phyloP scores from a whole-genome alignment of 2,329 filamentous ascomycete genomes.

The Penicillium sp. region DNA sequence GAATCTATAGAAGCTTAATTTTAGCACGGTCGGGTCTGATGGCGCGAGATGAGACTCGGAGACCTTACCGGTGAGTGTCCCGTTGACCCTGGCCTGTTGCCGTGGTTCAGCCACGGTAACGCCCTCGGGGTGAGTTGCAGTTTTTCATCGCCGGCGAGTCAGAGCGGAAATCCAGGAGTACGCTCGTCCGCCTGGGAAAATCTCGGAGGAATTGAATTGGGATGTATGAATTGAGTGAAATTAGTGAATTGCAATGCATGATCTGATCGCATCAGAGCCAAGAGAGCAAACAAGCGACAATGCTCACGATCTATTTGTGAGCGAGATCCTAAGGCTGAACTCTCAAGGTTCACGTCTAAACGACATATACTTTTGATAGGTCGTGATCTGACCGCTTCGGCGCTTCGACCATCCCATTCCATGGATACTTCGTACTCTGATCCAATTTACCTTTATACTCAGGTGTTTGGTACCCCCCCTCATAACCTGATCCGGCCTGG shows the following conservation, averaged over 20 bases:
- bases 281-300: not conserved
- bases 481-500: not conserved
- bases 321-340: constrained; percentile 23
- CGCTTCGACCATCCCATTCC: constrained; percentile 10
- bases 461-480: too few relatives aligned
- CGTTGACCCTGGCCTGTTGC: constrained; percentile 6
- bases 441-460: not conserved
- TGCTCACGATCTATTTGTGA: constrained; percentile 5
- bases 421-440: not conserved
- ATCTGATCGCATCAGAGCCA: not conserved
- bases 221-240: not conserved
- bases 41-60: constrained; percentile 7
- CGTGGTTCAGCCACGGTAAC: constrained; percentile 24
- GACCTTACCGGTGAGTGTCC: constrained; percentile 7
- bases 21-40: not conserved
- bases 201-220: not conserved
- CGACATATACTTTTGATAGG: constrained; percentile 3
- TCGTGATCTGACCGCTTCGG: constrained; percentile 15
- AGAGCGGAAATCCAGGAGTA: not conserved
- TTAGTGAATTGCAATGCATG: not conserved
- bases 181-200: not conserved
- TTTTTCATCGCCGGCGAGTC: not conserved
- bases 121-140: constrained; percentile 12
- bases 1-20: constrained; percentile 6
- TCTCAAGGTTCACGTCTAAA: constrained; percentile 5